These are phyloP conservation scores for Xylariaceae sp. DNA, from an alignment of 2,329 filamentous ascomycete species.

Conservation along the genomic window DNA sequence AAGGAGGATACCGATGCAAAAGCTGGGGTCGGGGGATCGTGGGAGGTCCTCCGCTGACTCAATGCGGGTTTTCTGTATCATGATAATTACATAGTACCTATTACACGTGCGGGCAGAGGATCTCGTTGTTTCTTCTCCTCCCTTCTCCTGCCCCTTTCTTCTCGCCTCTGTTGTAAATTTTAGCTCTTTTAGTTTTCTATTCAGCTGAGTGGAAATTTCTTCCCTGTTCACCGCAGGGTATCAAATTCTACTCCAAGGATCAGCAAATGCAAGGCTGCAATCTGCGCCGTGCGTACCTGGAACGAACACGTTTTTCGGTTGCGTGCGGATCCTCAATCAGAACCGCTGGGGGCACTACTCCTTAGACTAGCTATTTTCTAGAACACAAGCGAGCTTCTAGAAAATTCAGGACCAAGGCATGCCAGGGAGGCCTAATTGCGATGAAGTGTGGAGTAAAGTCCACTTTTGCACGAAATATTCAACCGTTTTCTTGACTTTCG, in stretches of 20 bases:
- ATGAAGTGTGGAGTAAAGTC: too few relatives aligned
- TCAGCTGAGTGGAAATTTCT: neutral
- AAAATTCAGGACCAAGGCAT: slow-evolving; percentile 7
- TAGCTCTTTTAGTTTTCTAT: neutral
- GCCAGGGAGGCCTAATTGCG: neutral
- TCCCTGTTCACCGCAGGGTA: slow-evolving; percentile 1
- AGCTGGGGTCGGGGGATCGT: slow-evolving; percentile 4
- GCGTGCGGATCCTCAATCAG: slow-evolving; percentile 1
- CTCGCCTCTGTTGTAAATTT: neutral
- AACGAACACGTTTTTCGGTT: slow-evolving; percentile 14
- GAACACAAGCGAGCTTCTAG: slow-evolving; percentile 18
- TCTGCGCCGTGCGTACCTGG: slow-evolving; percentile 15
- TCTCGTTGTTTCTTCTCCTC: too few relatives aligned
- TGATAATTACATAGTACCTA: too few relatives aligned
- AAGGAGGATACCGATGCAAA: slow-evolving; percentile 1
- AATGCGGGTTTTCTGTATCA: neutral
- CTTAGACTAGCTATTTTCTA: neutral
- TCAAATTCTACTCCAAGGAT: neutral
- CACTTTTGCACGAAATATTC: too few relatives aligned
- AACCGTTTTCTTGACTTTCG: too few relatives aligned
- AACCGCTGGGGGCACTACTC: slow-evolving; percentile 1
- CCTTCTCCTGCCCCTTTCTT: slow-evolving; percentile 14
- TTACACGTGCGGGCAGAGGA: too few relatives aligned
- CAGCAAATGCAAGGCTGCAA: neutral
- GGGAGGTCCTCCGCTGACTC: neutral